phyloP scores from a whole-genome alignment of 129 eudicot species.

The Dittrichia graveolens region DNA sequence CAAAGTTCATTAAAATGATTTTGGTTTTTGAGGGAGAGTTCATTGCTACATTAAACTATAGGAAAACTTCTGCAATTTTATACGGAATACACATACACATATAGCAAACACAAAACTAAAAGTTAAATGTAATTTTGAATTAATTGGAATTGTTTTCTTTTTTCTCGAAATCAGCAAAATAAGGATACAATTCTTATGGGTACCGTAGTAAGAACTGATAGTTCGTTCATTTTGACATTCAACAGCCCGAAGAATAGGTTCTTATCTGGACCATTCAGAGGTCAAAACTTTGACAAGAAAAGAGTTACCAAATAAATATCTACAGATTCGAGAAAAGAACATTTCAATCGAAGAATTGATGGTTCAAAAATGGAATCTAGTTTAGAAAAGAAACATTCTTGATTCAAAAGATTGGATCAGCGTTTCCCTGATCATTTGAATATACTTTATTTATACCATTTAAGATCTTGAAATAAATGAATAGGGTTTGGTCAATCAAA shows the following conservation, averaged over 20 bases:
- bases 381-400: neutral
- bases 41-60: too few species aligned
- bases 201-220: too few species aligned
- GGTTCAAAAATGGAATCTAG: neutral
- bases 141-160: neutral
- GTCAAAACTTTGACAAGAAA: too few species aligned
- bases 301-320: too few species aligned
- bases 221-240: too few species aligned
- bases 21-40: slow-evolving; percentile 2
- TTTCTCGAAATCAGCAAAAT: neutral
- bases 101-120: neutral
- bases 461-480: neutral
- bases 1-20: neutral
- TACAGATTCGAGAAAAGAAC: too few species aligned
- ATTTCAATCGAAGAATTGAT: too few species aligned
- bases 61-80: neutral
- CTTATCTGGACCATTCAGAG: too few species aligned
- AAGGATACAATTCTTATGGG: too few species aligned
- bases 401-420: slow-evolving; percentile 5
- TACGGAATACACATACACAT: too few species aligned
- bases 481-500: neutral
- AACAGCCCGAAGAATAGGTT: too few species aligned
- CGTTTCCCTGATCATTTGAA: neutral
- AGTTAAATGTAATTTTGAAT: neutral
- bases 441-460: neutral